phyloP scores from a whole-genome alignment of 345 rosid genomes.

The Corymbia maculata region DNA sequence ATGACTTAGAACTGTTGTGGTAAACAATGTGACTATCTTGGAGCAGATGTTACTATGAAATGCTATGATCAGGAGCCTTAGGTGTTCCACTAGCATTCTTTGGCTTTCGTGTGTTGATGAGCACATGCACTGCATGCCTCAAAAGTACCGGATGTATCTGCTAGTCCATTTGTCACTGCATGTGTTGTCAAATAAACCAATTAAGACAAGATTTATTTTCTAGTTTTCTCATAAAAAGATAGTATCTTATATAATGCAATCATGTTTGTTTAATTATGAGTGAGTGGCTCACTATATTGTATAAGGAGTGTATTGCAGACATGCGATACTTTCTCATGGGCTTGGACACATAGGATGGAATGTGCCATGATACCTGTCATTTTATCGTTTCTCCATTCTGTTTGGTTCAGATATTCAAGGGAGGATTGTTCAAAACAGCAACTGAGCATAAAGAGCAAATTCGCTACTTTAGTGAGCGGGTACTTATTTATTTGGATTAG shows the following conservation, averaged over 20 bases:
- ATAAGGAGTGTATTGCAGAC: neutral
- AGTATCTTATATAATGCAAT: neutral
- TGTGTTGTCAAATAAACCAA: neutral
- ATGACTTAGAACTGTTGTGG: neutral
- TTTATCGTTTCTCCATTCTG: neutral
- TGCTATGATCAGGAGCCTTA: neutral
- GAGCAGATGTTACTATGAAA: neutral
- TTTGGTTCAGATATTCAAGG: conserved; percentile 66
- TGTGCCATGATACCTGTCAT: neutral
- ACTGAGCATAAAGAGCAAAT: conserved; percentile 97
- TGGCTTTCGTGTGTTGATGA: neutral
- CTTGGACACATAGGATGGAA: neutral
- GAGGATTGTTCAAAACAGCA: conserved; percentile 91
- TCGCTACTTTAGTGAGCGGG: conserved; percentile 94
- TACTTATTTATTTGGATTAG: neutral
- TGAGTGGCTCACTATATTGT: neutral
- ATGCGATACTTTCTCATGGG: neutral
- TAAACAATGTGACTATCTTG: neutral
- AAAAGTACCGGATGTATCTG: neutral
- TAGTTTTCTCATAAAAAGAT: neutral
- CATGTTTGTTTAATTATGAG: neutral
- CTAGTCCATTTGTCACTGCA: neutral
- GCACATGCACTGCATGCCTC: neutral
- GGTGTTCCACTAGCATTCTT: neutral
- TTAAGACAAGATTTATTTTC: neutral